Conservation (phyloP, 2,329 filamentous ascomycete species). For the Apiospora hydei region DNA sequence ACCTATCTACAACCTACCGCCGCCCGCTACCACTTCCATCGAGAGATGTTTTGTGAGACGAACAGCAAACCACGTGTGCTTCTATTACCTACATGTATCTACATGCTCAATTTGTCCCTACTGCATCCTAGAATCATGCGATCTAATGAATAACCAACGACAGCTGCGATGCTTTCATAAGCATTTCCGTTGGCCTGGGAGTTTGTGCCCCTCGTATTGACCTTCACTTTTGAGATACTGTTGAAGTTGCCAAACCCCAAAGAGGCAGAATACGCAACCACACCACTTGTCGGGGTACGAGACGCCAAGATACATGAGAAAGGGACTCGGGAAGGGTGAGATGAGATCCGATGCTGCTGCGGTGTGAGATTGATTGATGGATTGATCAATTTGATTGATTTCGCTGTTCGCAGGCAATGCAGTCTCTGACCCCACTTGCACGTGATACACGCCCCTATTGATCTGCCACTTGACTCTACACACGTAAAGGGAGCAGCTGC, state of each 20-base stretch:
- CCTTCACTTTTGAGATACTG: not conserved
- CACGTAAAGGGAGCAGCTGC: not conserved
- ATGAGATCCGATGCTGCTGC: conserved; percentile 1
- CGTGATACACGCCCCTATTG: conserved; percentile 14
- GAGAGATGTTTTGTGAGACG: not conserved
- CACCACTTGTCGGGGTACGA: not conserved
- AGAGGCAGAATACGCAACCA: not conserved
- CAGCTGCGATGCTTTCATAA: not conserved
- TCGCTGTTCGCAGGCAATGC: not conserved
- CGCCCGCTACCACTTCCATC: not conserved
- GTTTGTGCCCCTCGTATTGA: not conserved
- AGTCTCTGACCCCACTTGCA: not conserved
- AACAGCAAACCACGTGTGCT: not conserved
- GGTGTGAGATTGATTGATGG: not conserved
- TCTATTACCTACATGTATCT: not conserved
- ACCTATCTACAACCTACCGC: not conserved
- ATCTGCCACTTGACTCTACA: not conserved
- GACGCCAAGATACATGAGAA: conserved; percentile 2
- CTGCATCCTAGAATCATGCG: not conserved
- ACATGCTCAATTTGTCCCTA: not conserved
- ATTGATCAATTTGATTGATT: not conserved
- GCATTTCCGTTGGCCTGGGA: not conserved
- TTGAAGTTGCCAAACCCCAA: not conserved
- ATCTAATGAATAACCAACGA: not conserved
- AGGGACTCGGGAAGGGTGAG: not conserved